A percentile compares a stretch with the other conserved stretches of the same genome.
Conservation (phyloP, 257 asterid genomes). For the Capsicum baccatum region DNA sequence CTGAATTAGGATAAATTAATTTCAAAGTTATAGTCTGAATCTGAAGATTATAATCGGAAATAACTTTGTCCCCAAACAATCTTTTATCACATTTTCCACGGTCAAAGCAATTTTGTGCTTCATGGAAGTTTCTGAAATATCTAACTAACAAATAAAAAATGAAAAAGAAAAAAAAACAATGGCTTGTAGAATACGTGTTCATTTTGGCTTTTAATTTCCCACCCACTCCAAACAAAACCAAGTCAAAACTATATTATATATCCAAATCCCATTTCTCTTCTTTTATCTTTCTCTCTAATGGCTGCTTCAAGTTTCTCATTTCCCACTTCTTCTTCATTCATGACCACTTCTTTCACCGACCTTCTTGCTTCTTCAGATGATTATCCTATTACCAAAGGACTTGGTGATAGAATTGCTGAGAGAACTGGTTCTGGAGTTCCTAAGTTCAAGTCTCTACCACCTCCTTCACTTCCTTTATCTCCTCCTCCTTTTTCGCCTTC, state of each 20-base stretch:
- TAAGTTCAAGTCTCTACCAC: conserved; percentile 76
- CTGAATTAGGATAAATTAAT: too few species aligned
- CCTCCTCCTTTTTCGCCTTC: conserved; percentile 75
- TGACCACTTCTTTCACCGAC: conserved; percentile 61
- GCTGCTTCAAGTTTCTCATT: conserved; percentile 44
- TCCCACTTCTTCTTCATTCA: conserved; percentile 37
- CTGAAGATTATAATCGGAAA: too few species aligned
- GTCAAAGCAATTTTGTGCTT: too few species aligned
- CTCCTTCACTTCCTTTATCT: conserved; percentile 79
- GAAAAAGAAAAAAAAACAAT: not conserved
- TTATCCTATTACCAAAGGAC: conserved; percentile 45
- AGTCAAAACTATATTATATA: not conserved
- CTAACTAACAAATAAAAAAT: too few species aligned
- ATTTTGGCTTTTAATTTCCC: conserved; percentile 19
- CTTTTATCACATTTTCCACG: too few species aligned
- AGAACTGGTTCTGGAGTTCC: conserved; percentile 76
- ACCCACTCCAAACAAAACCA: not conserved
- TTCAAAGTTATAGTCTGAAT: too few species aligned
- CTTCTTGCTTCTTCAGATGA: conserved; percentile 56
- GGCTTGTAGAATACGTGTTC: conserved; percentile 33
- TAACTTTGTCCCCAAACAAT: too few species aligned
- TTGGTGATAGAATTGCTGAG: conserved; percentile 65
- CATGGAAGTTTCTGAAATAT: too few species aligned
- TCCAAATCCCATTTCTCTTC: not conserved
- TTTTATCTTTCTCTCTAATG: conserved; percentile 35